Percentiles rank a stretch among this genome's conserved stretches.
These are phyloP conservation scores for Fusarium agapanthi DNA, from an alignment of 2,329 filamentous ascomycete species.

Conservation along the genomic window DNA sequence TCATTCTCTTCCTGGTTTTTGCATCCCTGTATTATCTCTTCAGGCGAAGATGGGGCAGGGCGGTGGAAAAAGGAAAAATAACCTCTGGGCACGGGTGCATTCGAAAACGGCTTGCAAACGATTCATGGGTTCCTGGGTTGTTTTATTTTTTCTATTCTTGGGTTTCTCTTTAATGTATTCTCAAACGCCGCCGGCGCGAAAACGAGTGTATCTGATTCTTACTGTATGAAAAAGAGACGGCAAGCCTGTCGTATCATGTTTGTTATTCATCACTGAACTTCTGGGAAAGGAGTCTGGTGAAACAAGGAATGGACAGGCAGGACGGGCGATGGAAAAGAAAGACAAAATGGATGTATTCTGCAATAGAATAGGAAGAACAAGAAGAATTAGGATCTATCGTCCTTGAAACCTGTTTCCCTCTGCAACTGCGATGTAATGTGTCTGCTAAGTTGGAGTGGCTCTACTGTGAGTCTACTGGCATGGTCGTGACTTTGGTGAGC, in stretches of 20 bases:
- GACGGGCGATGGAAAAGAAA: conserved; percentile 25
- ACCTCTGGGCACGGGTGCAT: conserved; percentile 16
- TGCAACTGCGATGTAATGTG: background rate
- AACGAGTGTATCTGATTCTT: conserved; percentile 21
- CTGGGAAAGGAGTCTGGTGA: conserved; percentile 25
- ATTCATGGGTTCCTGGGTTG: conserved; percentile 4
- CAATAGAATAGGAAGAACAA: conserved; percentile 30
- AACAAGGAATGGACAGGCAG: conserved; percentile 1
- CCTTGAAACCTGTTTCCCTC: background rate
- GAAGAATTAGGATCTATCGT: conserved; percentile 29
- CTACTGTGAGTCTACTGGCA: background rate
- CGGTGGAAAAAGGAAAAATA: conserved; percentile 20
- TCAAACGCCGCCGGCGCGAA: conserved; percentile 11
- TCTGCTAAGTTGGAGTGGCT: background rate
- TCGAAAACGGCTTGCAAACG: conserved; percentile 22
- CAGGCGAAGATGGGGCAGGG: conserved; percentile 19
- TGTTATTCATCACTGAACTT: conserved; percentile 16
- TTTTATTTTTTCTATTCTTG: background rate
- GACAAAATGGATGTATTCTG: conserved; percentile 30
- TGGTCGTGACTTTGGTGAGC: background rate
- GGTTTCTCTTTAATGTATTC: conserved; percentile 24
- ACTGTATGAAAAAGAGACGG: conserved; percentile 28
- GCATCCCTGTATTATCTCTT: conserved; percentile 9
- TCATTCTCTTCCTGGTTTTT: conserved; percentile 10
- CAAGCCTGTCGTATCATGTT: conserved; percentile 3